phyloP scores from a whole-genome alignment of 164 flowering plant genomes.

The Echeveria elegans region DNA sequence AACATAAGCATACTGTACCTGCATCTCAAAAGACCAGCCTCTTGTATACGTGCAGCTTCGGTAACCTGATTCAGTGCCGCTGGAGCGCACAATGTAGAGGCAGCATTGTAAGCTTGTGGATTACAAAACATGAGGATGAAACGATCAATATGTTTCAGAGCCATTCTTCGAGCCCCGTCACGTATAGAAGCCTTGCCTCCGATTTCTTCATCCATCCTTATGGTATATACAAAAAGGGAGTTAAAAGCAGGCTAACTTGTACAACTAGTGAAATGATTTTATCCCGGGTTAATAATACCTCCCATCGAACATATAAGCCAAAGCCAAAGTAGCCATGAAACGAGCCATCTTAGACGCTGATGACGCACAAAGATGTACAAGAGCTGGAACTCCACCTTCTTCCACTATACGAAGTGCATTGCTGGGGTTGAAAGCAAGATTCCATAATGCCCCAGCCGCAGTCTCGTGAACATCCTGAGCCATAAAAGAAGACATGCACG shows the following conservation, averaged over 20 bases:
- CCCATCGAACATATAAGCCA: slow-evolving; percentile 98
- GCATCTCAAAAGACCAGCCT: slow-evolving; percentile 11
- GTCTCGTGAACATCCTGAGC: slow-evolving; percentile 91
- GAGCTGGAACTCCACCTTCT: slow-evolving; percentile 90
- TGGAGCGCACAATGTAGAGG: slow-evolving; percentile 63
- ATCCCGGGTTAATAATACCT: slow-evolving; percentile 43
- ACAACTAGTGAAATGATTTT: neutral
- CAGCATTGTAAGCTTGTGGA: slow-evolving; percentile 73
- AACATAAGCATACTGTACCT: neutral
- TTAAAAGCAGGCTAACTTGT: neutral
- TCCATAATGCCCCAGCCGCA: slow-evolving; percentile 99
- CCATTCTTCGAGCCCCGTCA: slow-evolving; percentile 78
- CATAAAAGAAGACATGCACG: neutral
- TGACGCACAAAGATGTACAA: slow-evolving; percentile 76
- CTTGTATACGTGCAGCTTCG: slow-evolving; percentile 12
- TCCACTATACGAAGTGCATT: slow-evolving; percentile 96
- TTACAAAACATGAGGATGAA: slow-evolving; percentile 67
- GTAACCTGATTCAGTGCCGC: slow-evolving; percentile 32
- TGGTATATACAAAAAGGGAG: slow-evolving; percentile 11
- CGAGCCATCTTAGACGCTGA: slow-evolving; percentile 96
- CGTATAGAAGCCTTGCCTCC: slow-evolving; percentile 57
- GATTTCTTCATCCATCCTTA: slow-evolving; percentile 84
- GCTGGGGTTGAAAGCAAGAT: slow-evolving; percentile 91
- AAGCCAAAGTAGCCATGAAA: slow-evolving; percentile 94
- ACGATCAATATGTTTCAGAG: slow-evolving; percentile 74